phyloP scores from a whole-genome alignment of 768 basidiomycete species.

The Serendipita vermifera region DNA sequence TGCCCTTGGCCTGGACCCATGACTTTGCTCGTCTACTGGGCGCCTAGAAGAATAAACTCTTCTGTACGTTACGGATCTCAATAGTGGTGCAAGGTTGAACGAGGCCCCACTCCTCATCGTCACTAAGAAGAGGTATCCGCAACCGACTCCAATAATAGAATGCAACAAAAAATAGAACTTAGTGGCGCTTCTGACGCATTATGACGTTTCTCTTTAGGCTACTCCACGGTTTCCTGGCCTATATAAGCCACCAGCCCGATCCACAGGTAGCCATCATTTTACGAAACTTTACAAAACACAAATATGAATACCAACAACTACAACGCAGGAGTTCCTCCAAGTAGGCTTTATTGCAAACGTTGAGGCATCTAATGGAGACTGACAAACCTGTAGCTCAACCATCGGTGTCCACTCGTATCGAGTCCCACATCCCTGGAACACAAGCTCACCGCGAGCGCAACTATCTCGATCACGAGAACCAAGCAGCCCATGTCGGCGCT shows the following conservation, averaged over 20 bases:
- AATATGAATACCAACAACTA: background rate
- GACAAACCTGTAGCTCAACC: background rate
- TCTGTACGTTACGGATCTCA: too few species aligned
- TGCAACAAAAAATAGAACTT: too few species aligned
- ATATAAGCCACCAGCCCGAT: background rate
- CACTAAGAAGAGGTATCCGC: background rate
- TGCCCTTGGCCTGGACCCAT: too few species aligned
- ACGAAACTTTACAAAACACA: background rate
- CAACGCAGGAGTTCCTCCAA: background rate
- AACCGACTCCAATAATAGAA: too few species aligned
- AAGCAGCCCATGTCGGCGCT: background rate
- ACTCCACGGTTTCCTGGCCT: background rate
- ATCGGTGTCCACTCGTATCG: background rate
- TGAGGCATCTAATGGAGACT: too few species aligned
- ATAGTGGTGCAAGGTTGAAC: too few species aligned
- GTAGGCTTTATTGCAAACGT: too few species aligned
- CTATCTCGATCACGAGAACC: background rate
- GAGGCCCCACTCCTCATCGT: too few species aligned
- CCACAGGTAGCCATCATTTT: background rate
- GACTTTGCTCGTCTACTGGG: too few species aligned
- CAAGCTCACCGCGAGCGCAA: slow-evolving; percentile 8
- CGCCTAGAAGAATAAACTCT: too few species aligned
- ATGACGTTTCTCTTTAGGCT: background rate
- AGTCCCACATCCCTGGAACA: slow-evolving; percentile 4
- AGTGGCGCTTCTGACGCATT: background rate